Percentiles rank a stretch among this genome's conserved stretches.
These are phyloP conservation scores for Nothophoma quercina DNA, from an alignment of 2,329 filamentous ascomycete species.

Conservation along the genomic window DNA sequence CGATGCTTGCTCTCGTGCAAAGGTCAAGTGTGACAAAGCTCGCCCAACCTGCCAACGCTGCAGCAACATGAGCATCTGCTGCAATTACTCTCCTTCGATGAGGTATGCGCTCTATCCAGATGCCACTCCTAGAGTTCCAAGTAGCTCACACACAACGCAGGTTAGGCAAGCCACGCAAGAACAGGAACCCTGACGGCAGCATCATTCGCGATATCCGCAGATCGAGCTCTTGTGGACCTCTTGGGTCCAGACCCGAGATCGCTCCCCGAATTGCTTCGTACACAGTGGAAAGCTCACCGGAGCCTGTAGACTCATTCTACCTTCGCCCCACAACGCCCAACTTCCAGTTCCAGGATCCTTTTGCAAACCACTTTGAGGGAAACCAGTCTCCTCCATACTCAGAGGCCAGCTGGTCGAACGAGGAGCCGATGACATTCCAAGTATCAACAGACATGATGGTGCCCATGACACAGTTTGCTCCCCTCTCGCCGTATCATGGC, in stretches of 20 bases:
- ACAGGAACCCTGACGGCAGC: conserved; percentile 46
- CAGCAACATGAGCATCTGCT: conserved; percentile 49
- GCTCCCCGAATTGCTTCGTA: conserved; percentile 42
- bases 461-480: conserved; percentile 35
- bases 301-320: conserved; percentile 46
- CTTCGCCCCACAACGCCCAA: conserved; percentile 46
- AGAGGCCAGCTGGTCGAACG: conserved; percentile 43
- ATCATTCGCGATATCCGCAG: conserved; percentile 47
- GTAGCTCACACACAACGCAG: conserved; percentile 30
- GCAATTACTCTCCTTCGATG: conserved; percentile 51
- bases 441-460: conserved; percentile 37
- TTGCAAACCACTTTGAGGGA: conserved; percentile 39
- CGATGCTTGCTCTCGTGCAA: conserved; percentile 49
- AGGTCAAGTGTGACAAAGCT: conserved; percentile 50
- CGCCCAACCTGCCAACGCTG: conserved; percentile 48
- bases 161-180: conserved; percentile 48
- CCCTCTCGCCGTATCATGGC: conserved; percentile 25
- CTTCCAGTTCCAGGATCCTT: conserved; percentile 46
- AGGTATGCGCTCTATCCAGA: conserved; percentile 33
- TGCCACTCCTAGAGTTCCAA: not conserved
- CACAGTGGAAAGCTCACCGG: conserved; percentile 46
- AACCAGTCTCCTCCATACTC: conserved; percentile 46
- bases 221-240: conserved; percentile 39
- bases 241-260: conserved; percentile 41
- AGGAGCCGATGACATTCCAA: conserved; percentile 43